Base-by-base conservation (phyloP, 768 basidiomycete genomes). In the Melanogaster broomeanus region DNA sequence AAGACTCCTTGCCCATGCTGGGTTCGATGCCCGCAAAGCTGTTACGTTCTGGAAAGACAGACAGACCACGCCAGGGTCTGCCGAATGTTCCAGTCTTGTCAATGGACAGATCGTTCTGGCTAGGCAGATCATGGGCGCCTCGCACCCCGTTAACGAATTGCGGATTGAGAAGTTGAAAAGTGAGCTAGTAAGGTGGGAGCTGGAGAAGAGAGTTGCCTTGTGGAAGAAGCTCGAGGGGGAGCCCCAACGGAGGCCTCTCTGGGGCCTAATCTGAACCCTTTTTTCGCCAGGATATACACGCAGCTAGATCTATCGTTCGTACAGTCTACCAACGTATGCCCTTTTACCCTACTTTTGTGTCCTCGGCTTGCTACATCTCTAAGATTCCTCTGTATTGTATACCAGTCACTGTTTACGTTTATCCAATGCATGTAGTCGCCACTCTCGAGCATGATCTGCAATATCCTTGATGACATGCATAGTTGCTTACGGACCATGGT, bases 1-100 rank as follows among this genome's bases (percentile, higher is more conserved):
- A 7, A 79, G 94, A 54, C 74, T 99, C n/a, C 82, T 99, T 31
- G 93, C 95, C 0, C 82, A 93, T 64, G 88, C 95, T 0, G 92
- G 93, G 6, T 98, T 89, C 63, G 92, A 97, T 71, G 90, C 95
- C 3, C 82, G 87, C 31, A 74, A 77, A 41, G 90, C 96, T 7
- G 77, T 94, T 39, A 74, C 72, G 13, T 96, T 97, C 66, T 98
- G 95, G 91, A 84, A 92, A 63, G 68, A 73, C 37, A 77, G 84
- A 41, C 68, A 74, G 21, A 72, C 74, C 21, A 8, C 52, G 1
- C 45, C 55, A 7, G 50, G 51, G 39, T 51, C 47, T n/a, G 49
- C 56, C 13, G 54, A 62, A 9, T 68, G 62, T 42, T 60, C 63
- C 21, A 59, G 61, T 1, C 55, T 58, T 33, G 48, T 50, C n/a